Percentiles rank a stretch among this genome's conserved stretches.
These are phyloP conservation scores for Xylaria telfairii DNA, from an alignment of 495 filamentous ascomycete species.

Conservation along the genomic window DNA sequence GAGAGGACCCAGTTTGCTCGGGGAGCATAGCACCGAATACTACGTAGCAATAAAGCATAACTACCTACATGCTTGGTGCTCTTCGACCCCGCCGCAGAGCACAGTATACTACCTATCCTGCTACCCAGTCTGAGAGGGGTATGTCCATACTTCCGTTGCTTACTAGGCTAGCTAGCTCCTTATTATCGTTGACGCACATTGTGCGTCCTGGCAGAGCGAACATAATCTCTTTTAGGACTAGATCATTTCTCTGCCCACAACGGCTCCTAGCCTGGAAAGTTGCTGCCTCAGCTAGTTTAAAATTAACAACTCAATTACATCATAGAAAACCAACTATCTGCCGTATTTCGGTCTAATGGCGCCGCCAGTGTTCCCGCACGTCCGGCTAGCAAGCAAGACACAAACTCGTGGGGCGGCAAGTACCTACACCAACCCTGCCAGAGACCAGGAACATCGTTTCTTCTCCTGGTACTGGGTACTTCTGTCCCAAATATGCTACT, in stretches of 20 bases:
- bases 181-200: background rate
- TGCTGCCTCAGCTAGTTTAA: background rate
- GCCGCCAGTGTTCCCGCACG: background rate
- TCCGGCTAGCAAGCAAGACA: background rate
- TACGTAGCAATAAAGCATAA: background rate
- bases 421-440: background rate
- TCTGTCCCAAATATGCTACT: background rate
- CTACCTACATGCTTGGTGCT: background rate
- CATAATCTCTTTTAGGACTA: background rate
- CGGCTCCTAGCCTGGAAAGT: background rate
- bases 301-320: background rate
- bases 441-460: background rate
- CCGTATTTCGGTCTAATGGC: slow-evolving; percentile 1
- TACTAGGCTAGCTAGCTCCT: background rate
- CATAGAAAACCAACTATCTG: background rate
- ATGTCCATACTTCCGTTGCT: no score
- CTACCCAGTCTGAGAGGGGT: background rate
- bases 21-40: background rate
- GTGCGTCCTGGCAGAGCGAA: background rate
- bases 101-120: background rate
- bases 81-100: background rate
- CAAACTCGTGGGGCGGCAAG: background rate
- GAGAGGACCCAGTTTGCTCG: background rate
- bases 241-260: background rate
- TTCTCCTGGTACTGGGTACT: slow-evolving; percentile 8